Conservation (phyloP, 2,329 filamentous ascomycete genomes). For the Aspergillus sp. region DNA sequence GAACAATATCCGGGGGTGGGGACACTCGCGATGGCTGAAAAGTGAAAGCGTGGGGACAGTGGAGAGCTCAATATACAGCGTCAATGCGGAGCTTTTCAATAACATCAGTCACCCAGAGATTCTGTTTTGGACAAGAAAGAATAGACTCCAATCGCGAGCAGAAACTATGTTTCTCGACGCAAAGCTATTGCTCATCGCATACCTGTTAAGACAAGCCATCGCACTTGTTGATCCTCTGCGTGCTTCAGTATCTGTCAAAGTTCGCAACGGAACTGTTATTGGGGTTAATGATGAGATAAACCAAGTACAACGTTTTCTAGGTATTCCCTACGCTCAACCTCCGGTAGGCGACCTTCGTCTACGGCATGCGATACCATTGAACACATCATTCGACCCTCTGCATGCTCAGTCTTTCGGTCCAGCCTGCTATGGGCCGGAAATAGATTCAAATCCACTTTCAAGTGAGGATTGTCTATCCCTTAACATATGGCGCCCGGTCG, state of each 20-base stretch:
- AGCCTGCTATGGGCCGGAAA: neutral
- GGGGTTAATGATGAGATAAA: neutral
- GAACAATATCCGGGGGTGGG: neutral
- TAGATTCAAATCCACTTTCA: neutral
- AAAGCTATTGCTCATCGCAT: neutral
- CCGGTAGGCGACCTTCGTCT: neutral
- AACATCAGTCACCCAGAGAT: too few species aligned
- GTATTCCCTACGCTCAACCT: neutral
- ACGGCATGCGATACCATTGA: neutral
- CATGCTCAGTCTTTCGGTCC: neutral
- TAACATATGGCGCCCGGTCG: neutral
- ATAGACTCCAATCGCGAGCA: too few species aligned
- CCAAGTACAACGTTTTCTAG: neutral
- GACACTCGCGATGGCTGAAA: neutral
- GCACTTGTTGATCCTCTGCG: neutral
- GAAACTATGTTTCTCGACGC: too few species aligned
- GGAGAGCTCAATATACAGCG: neutral
- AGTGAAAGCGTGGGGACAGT: neutral
- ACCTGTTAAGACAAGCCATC: neutral
- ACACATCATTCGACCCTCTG: neutral
- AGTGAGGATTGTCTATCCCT: neutral
- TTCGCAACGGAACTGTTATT: neutral
- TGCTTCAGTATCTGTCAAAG: neutral
- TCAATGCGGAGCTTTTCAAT: neutral
- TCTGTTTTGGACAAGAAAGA: too few species aligned